Evolutionary conservation across 352 stramenopile species (phyloP), one percentile per base, ranked within the genome.

Genomic region (Peronospora belbahrii): DNA sequence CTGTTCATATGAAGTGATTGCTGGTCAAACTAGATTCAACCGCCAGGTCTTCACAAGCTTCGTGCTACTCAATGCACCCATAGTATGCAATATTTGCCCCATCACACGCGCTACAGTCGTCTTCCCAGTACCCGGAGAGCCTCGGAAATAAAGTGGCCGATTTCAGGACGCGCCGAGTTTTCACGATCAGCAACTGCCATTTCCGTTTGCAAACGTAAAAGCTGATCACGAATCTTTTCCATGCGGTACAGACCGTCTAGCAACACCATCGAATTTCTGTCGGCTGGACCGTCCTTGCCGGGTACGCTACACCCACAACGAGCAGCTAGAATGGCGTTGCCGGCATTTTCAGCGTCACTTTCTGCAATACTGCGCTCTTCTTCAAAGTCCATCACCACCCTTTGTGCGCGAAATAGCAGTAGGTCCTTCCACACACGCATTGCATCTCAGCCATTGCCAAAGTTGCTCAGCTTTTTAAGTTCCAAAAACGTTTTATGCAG

Each of bases 31-130:
- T 5, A 97, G 59, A 42, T 95, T 84, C 36, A 93, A 59, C 0
- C 89, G 70, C 6, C 79, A 93, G 2, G 69, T 81, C 35, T 96
- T 85, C 1, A 97, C 75, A 18, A 98, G 90, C 34, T 96, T 95
- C 13, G 95, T 87, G 1, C 83, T 94, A 4, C 72, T 70, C 34
- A 98, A 65, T 1, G 97, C 71, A n/a, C 85, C 78, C 60, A 98
- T 85, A 15, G 92, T 72, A 42, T 97, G 83, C 42, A 97, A 85
- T 25, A 97, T 90, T 54, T 96, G 92, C 8, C 85, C 95, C 61
- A 98, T 87, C 13, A 88, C 69, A 24, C 88, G 79, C 5, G 93
- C 92, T 0, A 98, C 89, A 4, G 76, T 93, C 5, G 82, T 96
- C 43, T 96, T 96, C 2, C 86, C 85, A 6, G 84, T 96, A 1